These are phyloP conservation scores for Pinus tabuliformis DNA, from an alignment of 75 land plant genomes.

Conservation along the genomic window DNA sequence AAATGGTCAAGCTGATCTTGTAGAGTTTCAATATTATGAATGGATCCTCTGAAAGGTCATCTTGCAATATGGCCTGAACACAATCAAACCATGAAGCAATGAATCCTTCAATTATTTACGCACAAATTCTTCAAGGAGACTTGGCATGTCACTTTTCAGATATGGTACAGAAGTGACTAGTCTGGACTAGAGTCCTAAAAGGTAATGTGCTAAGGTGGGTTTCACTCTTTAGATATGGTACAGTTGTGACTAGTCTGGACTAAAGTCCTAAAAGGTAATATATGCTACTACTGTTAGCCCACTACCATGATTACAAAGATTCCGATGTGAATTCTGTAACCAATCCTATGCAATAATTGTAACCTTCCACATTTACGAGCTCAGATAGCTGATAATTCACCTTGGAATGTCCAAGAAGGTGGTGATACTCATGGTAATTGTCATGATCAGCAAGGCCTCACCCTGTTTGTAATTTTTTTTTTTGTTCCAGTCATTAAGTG, in stretches of 20 bases:
- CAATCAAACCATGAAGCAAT: too few relatives aligned
- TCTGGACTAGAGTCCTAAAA: constrained; percentile 92
- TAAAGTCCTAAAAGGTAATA: constrained; percentile 89
- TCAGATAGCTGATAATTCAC: too few relatives aligned
- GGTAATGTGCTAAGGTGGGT: constrained; percentile 57
- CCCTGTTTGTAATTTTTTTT: constrained; percentile 71
- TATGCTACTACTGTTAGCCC: constrained; percentile 86
- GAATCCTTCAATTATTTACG: constrained; percentile 24
- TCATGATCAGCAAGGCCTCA: constrained; percentile 8
- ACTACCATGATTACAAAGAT: constrained; percentile 88
- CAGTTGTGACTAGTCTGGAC: constrained; percentile 93
- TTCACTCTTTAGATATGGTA: constrained; percentile 83
- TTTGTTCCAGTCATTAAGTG: constrained; percentile 86
- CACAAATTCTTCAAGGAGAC: constrained; percentile 81
- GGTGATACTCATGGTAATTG: neutral
- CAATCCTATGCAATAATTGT: constrained; percentile 80
- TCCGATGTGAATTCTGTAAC: constrained; percentile 78
- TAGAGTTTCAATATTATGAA: too few relatives aligned
- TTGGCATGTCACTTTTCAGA: constrained; percentile 79
- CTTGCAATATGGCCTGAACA: too few relatives aligned
- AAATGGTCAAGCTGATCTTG: too few relatives aligned
- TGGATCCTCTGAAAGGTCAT: too few relatives aligned
- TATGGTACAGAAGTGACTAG: constrained; percentile 90
- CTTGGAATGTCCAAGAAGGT: neutral
- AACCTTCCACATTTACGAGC: constrained; percentile 40